These are phyloP conservation scores for Zopfia rhizophila DNA, from an alignment of 2,329 filamentous ascomycete genomes.

Conservation along the genomic window DNA sequence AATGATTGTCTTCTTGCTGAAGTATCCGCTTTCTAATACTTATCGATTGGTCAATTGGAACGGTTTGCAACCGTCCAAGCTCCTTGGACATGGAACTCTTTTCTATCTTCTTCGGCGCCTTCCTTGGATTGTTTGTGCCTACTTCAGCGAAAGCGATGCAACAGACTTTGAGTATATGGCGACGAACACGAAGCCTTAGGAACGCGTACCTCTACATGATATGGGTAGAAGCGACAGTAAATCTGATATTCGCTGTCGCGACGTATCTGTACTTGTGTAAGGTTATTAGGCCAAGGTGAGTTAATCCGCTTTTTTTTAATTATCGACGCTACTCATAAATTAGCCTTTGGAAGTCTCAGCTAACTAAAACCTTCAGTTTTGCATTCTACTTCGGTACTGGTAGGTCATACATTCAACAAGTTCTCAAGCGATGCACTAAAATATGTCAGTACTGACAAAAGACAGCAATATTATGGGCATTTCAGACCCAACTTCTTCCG, in stretches of 20 bases:
- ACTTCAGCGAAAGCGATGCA: conserved; percentile 10
- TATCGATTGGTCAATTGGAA: too few species aligned
- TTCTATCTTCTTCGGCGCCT: conserved; percentile 14
- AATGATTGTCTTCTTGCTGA: too few species aligned
- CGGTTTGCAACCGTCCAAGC: too few species aligned
- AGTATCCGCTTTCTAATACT: too few species aligned
- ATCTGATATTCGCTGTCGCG: conserved; percentile 40
- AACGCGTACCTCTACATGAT: conserved; percentile 51
- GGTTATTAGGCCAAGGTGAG: conserved; percentile 41
- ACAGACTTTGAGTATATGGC: conserved; percentile 14
- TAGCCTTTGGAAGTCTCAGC: too few species aligned
- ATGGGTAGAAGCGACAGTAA: conserved; percentile 45
- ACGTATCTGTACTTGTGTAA: conserved; percentile 45
- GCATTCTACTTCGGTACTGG: too few species aligned
- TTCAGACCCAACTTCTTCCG: conserved; percentile 61
- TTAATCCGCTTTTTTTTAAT: not conserved
- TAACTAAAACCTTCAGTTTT: too few species aligned
- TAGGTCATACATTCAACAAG: too few species aligned
- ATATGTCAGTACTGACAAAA: too few species aligned
- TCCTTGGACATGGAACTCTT: conserved; percentile 7
- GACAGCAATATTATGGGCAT: conserved; percentile 44
- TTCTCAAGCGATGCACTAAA: too few species aligned
- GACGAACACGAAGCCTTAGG: too few species aligned
- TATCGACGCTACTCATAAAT: not conserved
- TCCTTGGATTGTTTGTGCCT: conserved; percentile 14